Evolutionary conservation across 257 asterid species (phyloP).

Genomic region (Solanum etuberosum): DNA sequence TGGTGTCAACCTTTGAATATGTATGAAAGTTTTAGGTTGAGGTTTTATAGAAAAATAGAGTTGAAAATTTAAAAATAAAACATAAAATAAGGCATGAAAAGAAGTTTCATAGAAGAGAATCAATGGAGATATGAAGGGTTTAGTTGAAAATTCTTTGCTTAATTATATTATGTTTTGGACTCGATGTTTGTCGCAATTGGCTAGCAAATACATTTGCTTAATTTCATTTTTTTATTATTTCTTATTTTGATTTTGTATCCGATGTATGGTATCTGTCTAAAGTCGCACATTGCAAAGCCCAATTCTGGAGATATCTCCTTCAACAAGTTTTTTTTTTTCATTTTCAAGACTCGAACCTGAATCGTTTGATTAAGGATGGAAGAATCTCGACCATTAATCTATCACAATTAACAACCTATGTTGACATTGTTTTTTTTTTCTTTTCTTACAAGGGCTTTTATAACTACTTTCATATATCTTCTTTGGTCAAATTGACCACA

Average conservation of each 20-base stretch:
- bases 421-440: neutral
- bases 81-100: neutral
- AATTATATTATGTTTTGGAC: neutral
- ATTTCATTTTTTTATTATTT: neutral
- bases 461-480: neutral
- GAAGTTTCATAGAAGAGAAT: neutral
- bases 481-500: neutral
- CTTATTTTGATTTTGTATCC: too few species aligned
- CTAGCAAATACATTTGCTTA: neutral
- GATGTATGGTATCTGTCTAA: neutral
- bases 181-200: neutral
- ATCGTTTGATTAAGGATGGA: rapidly evolving
- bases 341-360: rapidly evolving
- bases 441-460: neutral
- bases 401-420: neutral
- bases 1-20: neutral
- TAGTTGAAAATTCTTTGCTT: neutral
- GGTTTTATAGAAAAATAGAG: neutral
- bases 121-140: neutral
- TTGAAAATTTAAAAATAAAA: neutral
- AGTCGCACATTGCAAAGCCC: rapidly evolving
- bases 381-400: neutral
- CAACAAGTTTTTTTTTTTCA: too few species aligned
- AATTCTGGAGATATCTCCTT: rapidly evolving
- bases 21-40: neutral